Evolutionary conservation across 1,284 basidiomycete genomes (phyloP).

Genomic region (Trametes sp.): DNA sequence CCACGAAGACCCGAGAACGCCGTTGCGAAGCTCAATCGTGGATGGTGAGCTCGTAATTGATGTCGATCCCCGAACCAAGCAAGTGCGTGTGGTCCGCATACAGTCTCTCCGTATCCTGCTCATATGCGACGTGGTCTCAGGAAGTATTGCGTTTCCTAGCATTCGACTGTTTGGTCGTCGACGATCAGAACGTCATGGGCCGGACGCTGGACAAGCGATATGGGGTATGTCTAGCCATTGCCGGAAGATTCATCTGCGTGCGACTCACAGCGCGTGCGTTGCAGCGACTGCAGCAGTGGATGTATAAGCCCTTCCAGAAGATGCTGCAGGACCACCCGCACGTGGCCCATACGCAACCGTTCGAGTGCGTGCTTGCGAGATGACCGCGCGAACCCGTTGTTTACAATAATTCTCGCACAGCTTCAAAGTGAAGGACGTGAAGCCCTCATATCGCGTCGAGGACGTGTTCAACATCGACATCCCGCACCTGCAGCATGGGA

Average conservation of each 20-base stretch:
- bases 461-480: constrained; percentile 88
- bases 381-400: constrained; percentile 1
- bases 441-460: constrained; percentile 88
- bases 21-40: constrained; percentile 82
- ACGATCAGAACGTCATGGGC: constrained; percentile 88
- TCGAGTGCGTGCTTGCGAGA: constrained; percentile 70
- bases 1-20: constrained; percentile 70
- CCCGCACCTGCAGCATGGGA: constrained; percentile 90
- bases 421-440: constrained; percentile 88
- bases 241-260: constrained; percentile 18
- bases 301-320: constrained; percentile 82
- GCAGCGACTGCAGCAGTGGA: constrained; percentile 85
- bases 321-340: constrained; percentile 75
- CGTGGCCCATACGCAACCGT: constrained; percentile 74
- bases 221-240: constrained; percentile 65
- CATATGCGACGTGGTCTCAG: constrained; percentile 48
- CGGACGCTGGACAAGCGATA: constrained; percentile 88
- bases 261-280: constrained; percentile 17
- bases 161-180: constrained; percentile 93
- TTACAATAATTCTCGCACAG: constrained; percentile 48
- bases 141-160: constrained; percentile 84
- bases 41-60: constrained; percentile 98
- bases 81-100: constrained; percentile 51
- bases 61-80: constrained; percentile 75
- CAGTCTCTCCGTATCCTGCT: not conserved